Percentiles rank a stretch among this genome's conserved stretches.
phyloP scores from a whole-genome alignment of 768 basidiomycete species.

The Boletus huronensis region DNA sequence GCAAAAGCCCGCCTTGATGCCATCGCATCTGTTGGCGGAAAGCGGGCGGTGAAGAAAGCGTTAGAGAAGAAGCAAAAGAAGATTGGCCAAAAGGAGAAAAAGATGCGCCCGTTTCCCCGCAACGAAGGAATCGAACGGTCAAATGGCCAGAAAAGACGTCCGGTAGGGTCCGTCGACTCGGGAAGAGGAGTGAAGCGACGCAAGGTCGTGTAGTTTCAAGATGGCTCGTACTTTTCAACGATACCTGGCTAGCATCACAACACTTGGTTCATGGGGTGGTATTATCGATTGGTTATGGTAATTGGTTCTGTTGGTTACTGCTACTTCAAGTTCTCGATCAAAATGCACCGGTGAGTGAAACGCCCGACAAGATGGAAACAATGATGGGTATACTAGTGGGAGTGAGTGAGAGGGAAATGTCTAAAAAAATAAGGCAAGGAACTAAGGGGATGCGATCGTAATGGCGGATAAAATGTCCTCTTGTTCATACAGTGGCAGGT shows the following conservation, averaged over 20 bases:
- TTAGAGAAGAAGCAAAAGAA: slow-evolving; percentile 90
- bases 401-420: slow-evolving; percentile 18
- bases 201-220: slow-evolving; percentile 12
- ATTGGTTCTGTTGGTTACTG: slow-evolving; percentile 27
- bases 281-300: slow-evolving; percentile 31
- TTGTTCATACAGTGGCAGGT: slow-evolving; percentile 73
- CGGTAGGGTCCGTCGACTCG: slow-evolving; percentile 8
- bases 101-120: slow-evolving; percentile 62
- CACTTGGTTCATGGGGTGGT: slow-evolving; percentile 3
- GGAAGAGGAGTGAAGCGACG: slow-evolving; percentile 22
- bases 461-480: slow-evolving; percentile 39
- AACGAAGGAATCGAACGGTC: slow-evolving; percentile 12
- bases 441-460: slow-evolving; percentile 16
- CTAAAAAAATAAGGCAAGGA: slow-evolving; percentile 19
- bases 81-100: slow-evolving; percentile 85
- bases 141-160: slow-evolving; percentile 15
- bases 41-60: slow-evolving; percentile 77
- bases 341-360: slow-evolving; percentile 22
- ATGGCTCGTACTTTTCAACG: neutral
- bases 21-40: slow-evolving; percentile 72
- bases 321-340: slow-evolving; percentile 26
- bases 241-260: neutral
- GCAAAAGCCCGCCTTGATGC: slow-evolving; percentile 76
- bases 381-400: slow-evolving; percentile 28
- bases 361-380: slow-evolving; percentile 26